Conservation (phyloP, 2,329 filamentous ascomycete species). For the Lasiodiplodia hormozganensis region DNA sequence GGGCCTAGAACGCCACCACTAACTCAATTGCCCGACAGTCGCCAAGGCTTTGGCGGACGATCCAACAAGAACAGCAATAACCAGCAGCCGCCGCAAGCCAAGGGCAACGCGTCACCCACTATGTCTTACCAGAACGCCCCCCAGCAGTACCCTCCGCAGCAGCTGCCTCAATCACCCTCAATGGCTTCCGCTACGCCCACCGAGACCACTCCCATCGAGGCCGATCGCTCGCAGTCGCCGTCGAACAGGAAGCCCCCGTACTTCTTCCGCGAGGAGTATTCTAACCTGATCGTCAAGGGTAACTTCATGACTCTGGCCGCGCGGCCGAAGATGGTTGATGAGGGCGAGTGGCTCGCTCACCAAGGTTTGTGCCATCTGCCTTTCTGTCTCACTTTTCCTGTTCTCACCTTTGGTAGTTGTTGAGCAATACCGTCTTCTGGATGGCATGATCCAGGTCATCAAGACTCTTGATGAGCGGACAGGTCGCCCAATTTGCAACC, state of each 20-base stretch:
- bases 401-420: constrained; percentile 67
- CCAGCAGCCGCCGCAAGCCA: constrained; percentile 42
- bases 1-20: constrained; percentile 38
- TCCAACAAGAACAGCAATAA: constrained; percentile 49
- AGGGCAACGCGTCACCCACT: constrained; percentile 25
- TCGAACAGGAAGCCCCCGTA: constrained; percentile 72
- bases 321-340: constrained; percentile 89
- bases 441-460: constrained; percentile 87
- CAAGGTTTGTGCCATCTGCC: constrained; percentile 67
- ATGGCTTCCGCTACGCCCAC: constrained; percentile 42
- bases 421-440: constrained; percentile 88
- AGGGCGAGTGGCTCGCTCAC: constrained; percentile 94
- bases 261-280: constrained; percentile 77
- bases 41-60: constrained; percentile 52
- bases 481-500: constrained; percentile 81
- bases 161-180: constrained; percentile 54
- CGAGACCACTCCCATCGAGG: constrained; percentile 24
- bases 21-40: constrained; percentile 38
- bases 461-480: constrained; percentile 82
- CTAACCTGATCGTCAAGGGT: constrained; percentile 90
- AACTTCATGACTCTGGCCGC: constrained; percentile 97
- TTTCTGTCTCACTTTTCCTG: constrained; percentile 35
- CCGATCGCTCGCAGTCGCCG: constrained; percentile 40
- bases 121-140: constrained; percentile 30
- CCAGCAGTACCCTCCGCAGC: constrained; percentile 42